These are phyloP conservation scores for Arthrobotrys megalospora DNA, from an alignment of 2,329 filamentous ascomycete species.

Conservation along the genomic window DNA sequence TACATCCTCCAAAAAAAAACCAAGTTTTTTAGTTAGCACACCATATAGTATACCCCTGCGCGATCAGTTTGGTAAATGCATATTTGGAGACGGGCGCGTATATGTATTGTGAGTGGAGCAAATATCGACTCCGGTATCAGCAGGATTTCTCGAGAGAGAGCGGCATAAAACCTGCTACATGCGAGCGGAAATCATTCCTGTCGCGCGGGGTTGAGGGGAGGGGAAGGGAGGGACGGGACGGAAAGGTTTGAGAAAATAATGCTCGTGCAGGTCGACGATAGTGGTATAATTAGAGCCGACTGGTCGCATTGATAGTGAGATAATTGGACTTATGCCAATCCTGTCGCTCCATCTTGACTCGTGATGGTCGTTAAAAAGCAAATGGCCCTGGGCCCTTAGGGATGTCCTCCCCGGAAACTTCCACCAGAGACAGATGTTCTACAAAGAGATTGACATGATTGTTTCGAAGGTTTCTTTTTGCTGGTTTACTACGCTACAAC, in stretches of 20 bases:
- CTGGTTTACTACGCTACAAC: not conserved
- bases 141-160: not conserved
- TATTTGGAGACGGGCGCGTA: not conserved
- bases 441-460: constrained; percentile 1
- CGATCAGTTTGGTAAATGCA: not conserved
- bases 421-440: not conserved
- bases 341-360: constrained; percentile 42
- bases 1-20: not conserved
- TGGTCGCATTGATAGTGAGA: constrained; percentile 3
- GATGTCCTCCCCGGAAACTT: not conserved
- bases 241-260: constrained; percentile 2
- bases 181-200: not conserved
- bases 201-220: constrained; percentile 15
- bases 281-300: constrained; percentile 19
- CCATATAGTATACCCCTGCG: not conserved
- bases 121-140: not conserved
- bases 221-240: constrained; percentile 6
- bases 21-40: not conserved
- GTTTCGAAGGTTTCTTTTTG: not conserved
- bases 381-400: not conserved
- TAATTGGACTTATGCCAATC: constrained; percentile 28
- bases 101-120: not conserved
- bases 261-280: no score
- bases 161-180: not conserved
- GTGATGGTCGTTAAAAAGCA: constrained; percentile 19